Percentiles rank a stretch among this genome's conserved stretches.
Conservation (phyloP, 148 eudicot genomes). For the Cornus controversa region DNA sequence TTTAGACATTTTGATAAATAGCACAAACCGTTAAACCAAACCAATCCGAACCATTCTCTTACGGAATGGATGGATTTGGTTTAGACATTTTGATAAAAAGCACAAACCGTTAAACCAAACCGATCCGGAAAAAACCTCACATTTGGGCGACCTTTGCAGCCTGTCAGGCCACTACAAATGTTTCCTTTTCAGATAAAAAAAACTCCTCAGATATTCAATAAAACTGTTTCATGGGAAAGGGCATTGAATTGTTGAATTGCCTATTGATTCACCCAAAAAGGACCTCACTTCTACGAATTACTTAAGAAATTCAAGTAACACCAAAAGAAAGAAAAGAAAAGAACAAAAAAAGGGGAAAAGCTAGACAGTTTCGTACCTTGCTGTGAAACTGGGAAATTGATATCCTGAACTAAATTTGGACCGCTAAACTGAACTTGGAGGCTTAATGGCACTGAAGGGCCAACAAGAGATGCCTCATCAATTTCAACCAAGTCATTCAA, state of each 20-base stretch:
- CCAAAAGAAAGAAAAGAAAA: background rate
- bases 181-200: background rate
- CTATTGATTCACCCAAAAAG: background rate
- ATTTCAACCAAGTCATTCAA: constrained; percentile 25
- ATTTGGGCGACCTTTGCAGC: background rate
- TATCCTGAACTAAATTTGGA: background rate
- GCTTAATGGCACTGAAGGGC: constrained; percentile 24
- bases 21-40: too few species aligned
- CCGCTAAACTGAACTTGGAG: constrained; percentile 11
- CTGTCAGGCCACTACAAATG: background rate
- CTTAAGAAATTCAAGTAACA: background rate
- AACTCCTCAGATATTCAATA: too few species aligned
- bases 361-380: background rate
- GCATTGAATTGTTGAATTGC: background rate
- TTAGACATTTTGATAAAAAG: too few species aligned
- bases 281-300: background rate
- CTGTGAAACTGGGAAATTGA: background rate
- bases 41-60: too few species aligned
- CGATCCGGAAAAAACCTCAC: too few species aligned
- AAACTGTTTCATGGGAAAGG: too few species aligned
- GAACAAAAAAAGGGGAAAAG: background rate
- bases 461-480: constrained; percentile 25
- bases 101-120: too few species aligned
- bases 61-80: too few species aligned
- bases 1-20: too few species aligned